A percentile compares a stretch with the other conserved stretches of the same genome.
Conservation (phyloP, 805 yeast genomes). For the Yamadazyma nakazawae region DNA sequence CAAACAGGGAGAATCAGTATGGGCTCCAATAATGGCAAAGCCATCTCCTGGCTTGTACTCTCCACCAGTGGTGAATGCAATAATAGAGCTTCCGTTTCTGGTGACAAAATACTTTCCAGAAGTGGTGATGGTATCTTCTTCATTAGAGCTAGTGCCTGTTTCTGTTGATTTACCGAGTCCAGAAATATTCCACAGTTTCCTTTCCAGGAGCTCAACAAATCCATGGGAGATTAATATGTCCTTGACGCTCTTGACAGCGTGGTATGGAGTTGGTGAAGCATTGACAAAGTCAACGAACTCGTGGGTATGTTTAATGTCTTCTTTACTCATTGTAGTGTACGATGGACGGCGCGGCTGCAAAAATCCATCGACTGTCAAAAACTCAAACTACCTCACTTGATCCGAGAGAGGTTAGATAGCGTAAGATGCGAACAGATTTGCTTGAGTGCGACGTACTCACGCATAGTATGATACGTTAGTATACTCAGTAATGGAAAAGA, state of each 20-base stretch:
- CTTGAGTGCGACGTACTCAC: no score
- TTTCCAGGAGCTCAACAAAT: constrained; percentile 69
- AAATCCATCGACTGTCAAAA: no score
- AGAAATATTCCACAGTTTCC: constrained; percentile 58
- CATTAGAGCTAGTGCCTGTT: neutral
- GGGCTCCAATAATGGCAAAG: constrained; percentile 89
- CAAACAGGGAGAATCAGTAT: constrained; percentile 90
- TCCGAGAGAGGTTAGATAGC: no score
- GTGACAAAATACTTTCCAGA: constrained; percentile 75
- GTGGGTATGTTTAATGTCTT: constrained; percentile 28
- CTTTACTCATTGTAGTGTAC: neutral
- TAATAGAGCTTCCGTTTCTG: constrained; percentile 82
- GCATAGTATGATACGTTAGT: no score
- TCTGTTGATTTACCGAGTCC: neutral
- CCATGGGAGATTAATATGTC: constrained; percentile 56
- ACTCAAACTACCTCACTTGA: no score
- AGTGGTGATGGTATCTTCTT: neutral
- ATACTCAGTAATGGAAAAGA: no score
- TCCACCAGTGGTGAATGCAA: constrained; percentile 82
- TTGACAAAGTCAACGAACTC: constrained; percentile 78
- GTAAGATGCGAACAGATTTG: no score
- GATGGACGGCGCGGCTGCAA: constrained; percentile 1
- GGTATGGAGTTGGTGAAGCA: constrained; percentile 90
- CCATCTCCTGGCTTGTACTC: constrained; percentile 76
- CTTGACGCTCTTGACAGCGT: constrained; percentile 73